Percentiles rank a stretch among this genome's conserved stretches.
phyloP scores from a whole-genome alignment of 2,329 filamentous ascomycete genomes.

The Pseudodiploospora longispora region DNA sequence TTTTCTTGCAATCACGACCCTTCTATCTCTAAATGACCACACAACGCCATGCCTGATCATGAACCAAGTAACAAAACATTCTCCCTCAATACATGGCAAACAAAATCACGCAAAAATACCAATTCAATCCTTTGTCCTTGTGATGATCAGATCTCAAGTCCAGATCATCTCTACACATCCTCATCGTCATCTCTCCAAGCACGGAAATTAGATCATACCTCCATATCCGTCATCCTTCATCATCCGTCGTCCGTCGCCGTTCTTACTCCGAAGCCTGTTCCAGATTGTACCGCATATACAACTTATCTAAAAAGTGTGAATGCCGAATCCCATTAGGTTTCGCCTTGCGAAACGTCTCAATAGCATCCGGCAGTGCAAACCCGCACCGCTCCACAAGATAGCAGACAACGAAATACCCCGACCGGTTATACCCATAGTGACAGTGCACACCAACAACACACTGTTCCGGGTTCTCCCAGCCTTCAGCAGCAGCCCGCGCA shows the following conservation, averaged over 20 bases:
- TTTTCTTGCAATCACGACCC: too few species aligned
- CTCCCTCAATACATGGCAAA: too few species aligned
- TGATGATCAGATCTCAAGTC: too few species aligned
- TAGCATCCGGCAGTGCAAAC: conserved; percentile 64
- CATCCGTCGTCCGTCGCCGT: neutral
- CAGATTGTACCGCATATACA: conserved; percentile 66
- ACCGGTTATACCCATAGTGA: conserved; percentile 93
- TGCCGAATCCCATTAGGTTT: conserved; percentile 82
- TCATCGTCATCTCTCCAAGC: too few species aligned
- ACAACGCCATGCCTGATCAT: too few species aligned
- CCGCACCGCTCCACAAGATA: conserved; percentile 80
- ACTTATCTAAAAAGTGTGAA: conserved; percentile 75
- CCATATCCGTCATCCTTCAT: neutral
- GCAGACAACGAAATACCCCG: conserved; percentile 81
- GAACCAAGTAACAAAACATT: too few species aligned
- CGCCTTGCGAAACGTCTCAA: conserved; percentile 65
- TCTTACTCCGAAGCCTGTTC: conserved; percentile 8
- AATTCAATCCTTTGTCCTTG: too few species aligned
- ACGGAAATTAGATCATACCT: neutral
- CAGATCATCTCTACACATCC: too few species aligned
- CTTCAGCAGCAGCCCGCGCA: conserved; percentile 26
- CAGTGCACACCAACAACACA: conserved; percentile 78
- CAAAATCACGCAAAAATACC: too few species aligned
- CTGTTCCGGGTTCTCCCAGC: conserved; percentile 29
- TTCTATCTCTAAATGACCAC: too few species aligned